Evolutionary conservation across 202 grass and related monocot species (phyloP).

Genomic region (Hordeum pubiflorum): DNA sequence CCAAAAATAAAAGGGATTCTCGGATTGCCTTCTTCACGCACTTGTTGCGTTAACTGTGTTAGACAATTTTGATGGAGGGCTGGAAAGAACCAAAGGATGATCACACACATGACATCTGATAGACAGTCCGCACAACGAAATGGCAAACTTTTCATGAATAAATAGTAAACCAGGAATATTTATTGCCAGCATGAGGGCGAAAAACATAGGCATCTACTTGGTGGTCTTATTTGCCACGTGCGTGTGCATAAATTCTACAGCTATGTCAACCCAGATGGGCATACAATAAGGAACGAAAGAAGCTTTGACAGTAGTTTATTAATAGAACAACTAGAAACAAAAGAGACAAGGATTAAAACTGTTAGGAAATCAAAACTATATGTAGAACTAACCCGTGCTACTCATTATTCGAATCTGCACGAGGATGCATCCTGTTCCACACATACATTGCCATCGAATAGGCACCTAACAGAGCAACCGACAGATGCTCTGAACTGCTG

Average conservation of each 20-base stretch:
- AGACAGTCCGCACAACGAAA: not conserved
- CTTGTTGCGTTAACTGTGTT: not conserved
- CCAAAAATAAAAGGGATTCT: not conserved
- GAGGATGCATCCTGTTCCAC: conserved; percentile 39
- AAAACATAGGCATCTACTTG: conserved; percentile 9
- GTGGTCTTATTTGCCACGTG: not conserved
- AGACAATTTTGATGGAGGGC: not conserved
- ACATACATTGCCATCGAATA: conserved; percentile 49
- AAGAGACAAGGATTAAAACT: not conserved
- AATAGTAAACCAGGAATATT: not conserved
- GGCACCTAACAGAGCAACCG: conserved; percentile 57
- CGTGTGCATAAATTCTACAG: conserved; percentile 16
- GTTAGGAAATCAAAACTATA: conserved; percentile 11
- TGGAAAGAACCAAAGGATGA: not conserved
- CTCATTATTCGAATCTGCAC: conserved; percentile 10
- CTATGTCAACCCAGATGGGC: not conserved
- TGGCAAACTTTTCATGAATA: not conserved
- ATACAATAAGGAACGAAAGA: not conserved
- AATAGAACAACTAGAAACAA: conserved; percentile 25
- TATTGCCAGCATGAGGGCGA: not conserved
- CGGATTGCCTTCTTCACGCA: not conserved
- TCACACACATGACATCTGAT: not conserved
- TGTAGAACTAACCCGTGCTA: conserved; percentile 32
- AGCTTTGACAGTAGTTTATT: not conserved
- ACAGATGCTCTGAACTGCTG: conserved; percentile 58